Conservation (phyloP, 768 basidiomycete species). For the Hydnum rufescens region DNA sequence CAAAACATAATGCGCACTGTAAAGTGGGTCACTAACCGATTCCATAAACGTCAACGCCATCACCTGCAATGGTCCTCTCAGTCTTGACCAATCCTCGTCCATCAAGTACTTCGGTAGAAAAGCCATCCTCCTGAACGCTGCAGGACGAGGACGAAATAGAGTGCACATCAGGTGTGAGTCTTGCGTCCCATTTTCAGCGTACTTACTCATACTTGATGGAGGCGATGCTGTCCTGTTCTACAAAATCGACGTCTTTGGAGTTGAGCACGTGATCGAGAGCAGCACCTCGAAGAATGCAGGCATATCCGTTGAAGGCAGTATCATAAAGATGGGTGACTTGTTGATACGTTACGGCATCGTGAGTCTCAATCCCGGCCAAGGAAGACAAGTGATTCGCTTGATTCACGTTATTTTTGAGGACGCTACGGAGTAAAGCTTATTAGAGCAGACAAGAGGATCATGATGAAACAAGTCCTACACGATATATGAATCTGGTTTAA, state of each 20-base stretch:
- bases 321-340: constrained; percentile 7
- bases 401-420: constrained; percentile 1
- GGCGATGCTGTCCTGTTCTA: constrained; percentile 5
- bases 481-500: constrained; percentile 7
- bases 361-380: not conserved
- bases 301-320: constrained; percentile 7
- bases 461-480: not conserved
- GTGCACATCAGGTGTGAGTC: not conserved
- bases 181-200: not conserved
- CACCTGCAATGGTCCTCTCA: constrained; percentile 13
- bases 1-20: not conserved
- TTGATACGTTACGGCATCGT: not conserved
- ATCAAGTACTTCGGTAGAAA: not conserved
- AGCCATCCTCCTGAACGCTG: not conserved
- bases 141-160: not conserved
- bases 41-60: constrained; percentile 25
- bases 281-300: not conserved
- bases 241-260: constrained; percentile 7
- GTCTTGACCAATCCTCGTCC: not conserved
- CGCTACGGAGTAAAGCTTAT: not conserved
- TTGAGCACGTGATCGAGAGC: not conserved
- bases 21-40: constrained; percentile 21
- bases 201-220: not conserved
- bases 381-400: not conserved
- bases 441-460: not conserved